These are phyloP conservation scores for Massariosphaeria phaeospora DNA, from an alignment of 495 filamentous ascomycete species.

Conservation along the genomic window DNA sequence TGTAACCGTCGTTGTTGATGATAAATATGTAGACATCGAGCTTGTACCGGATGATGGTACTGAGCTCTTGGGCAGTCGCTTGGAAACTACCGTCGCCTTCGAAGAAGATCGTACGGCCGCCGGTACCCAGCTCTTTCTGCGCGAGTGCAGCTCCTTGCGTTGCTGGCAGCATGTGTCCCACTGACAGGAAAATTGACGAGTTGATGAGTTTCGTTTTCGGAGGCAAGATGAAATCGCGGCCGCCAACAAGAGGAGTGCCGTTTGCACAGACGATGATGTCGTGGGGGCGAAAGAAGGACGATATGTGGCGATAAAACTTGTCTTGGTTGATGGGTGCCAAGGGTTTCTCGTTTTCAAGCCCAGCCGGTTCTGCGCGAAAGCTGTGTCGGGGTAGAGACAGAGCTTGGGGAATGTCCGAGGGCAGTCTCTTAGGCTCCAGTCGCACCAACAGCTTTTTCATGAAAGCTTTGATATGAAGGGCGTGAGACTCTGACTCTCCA, in stretches of 20 bases:
- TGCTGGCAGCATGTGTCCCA: slow-evolving; percentile 49
- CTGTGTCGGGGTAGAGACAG: neutral
- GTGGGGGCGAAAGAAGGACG: slow-evolving; percentile 26
- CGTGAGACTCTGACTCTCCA: neutral
- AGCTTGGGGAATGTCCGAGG: neutral
- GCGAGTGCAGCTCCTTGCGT: slow-evolving; percentile 46
- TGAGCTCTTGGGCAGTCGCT: slow-evolving; percentile 75
- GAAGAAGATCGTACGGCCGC: slow-evolving; percentile 58
- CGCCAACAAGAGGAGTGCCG: slow-evolving; percentile 28
- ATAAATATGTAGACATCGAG: slow-evolving; percentile 64
- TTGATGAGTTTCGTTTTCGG: slow-evolving; percentile 33
- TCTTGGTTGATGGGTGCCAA: slow-evolving; percentile 26
- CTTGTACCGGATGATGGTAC: slow-evolving; percentile 71
- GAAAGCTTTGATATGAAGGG: slow-evolving; percentile 19
- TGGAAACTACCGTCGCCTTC: slow-evolving; percentile 84
- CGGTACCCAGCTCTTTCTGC: slow-evolving; percentile 35
- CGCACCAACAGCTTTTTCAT: slow-evolving; percentile 8
- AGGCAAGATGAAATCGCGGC: slow-evolving; percentile 22
- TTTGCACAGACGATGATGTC: slow-evolving; percentile 31
- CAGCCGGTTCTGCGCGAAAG: slow-evolving; percentile 1
- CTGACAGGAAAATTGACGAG: slow-evolving; percentile 44
- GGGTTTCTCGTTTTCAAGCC: neutral
- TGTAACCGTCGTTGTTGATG: slow-evolving; percentile 35
- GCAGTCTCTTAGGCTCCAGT: slow-evolving; percentile 3
- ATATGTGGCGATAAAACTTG: slow-evolving; percentile 28